Base-by-base conservation (phyloP, 139 green algal genomes). In the Chlorella sp. region DNA sequence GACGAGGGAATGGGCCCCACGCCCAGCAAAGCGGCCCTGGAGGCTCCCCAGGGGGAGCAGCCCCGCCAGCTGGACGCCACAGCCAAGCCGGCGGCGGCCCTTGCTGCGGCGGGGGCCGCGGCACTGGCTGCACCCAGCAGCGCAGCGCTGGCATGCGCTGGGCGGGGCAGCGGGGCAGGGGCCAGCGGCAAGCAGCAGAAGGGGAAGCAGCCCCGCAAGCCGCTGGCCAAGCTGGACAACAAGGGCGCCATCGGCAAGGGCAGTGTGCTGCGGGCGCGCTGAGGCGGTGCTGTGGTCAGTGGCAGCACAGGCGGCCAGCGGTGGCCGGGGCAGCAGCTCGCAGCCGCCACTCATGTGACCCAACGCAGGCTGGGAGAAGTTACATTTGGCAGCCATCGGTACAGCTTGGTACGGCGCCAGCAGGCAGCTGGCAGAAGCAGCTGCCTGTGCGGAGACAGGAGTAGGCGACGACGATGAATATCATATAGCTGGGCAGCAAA, bases 171-270 rank as follows among this genome's bases (percentile, higher is more conserved):
- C 41, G 20, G 54, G 8, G 4, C 19, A n/a, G 2, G 40, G 0
- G 40, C 30, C 6, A 48, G 46, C 8, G 30, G 19, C 60, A 83
- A 83, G 78, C 13, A 34, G 30, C 22, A 38, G 43, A 62, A 38
- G 79, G 30, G 44, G n/a, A n/a, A n/a, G 8, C 79, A 36, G 62
- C 79, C 64, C 24, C 64, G 64, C 51, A 60, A 60, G 17, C 79
- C 79, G 16, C 79, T 84, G 79, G 79, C 44, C 32, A 46, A 65
- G 32, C 43, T 84, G 36, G 32, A 32, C n/a, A 75, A 68, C 62
- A 46, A 46, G 60, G 62, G 11, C 76, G 36, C 22, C 40, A 58
- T 7, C 79, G 79, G 43, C 62, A 64, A 32, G 64, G 32, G 8
- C n/a, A 44, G 43, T 22, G 34, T 22, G 26, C 40, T 32, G 36